phyloP scores from a whole-genome alignment of 1,284 basidiomycete species.

The Cutaneotrichosporon dermatis region DNA sequence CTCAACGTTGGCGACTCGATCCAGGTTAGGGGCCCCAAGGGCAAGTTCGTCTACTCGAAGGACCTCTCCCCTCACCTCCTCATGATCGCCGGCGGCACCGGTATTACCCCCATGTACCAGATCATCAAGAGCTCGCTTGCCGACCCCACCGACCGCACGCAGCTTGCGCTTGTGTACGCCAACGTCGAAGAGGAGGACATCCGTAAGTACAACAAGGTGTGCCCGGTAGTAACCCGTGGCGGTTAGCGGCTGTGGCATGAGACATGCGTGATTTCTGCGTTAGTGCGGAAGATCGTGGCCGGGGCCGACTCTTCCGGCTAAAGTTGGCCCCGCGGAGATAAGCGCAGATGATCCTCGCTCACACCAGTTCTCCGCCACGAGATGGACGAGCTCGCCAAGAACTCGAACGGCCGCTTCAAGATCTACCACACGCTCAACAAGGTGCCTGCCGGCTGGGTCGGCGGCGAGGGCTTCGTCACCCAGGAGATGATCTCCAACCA shows the following conservation, averaged over 20 bases:
- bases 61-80: slow-evolving; percentile 70
- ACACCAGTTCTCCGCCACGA: slow-evolving; percentile 69
- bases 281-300: too few species aligned
- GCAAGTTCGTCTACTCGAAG: slow-evolving; percentile 79
- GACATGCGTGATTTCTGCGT: too few species aligned
- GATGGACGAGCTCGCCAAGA: slow-evolving; percentile 62
- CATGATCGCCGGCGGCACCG: slow-evolving; percentile 93
- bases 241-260: too few species aligned
- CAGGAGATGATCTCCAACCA: slow-evolving; percentile 86
- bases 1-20: slow-evolving; percentile 82
- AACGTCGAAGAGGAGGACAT: slow-evolving; percentile 89
- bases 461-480: slow-evolving; percentile 86
- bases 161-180: slow-evolving; percentile 85
- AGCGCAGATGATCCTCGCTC: background rate
- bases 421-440: slow-evolving; percentile 82
- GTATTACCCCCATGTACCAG: slow-evolving; percentile 98
- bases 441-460: slow-evolving; percentile 78
- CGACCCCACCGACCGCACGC: slow-evolving; percentile 78
- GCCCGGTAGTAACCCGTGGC: too few species aligned
- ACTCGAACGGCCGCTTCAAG: slow-evolving; percentile 63
- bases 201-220: slow-evolving; percentile 37
- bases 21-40: slow-evolving; percentile 92
- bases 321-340: too few species aligned
- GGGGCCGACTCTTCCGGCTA: background rate
- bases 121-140: slow-evolving; percentile 82